Conservation (phyloP, 2,329 filamentous ascomycete species). For the Chaetomiaceae sp. region DNA sequence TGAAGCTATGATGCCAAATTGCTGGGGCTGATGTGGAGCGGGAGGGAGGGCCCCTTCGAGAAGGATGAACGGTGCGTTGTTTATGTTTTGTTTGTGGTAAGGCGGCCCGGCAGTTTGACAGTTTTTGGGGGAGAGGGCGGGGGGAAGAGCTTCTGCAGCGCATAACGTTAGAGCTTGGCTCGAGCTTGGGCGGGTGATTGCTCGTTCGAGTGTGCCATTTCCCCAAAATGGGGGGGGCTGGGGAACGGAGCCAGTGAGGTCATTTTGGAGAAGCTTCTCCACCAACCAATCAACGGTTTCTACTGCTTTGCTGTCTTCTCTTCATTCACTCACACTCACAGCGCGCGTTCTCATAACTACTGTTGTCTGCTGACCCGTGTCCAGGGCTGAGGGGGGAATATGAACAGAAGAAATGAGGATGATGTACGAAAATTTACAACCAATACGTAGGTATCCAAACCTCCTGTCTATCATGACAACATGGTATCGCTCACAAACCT, state of each 20-base stretch:
- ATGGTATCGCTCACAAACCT: slow-evolving; percentile 51
- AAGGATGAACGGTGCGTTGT: slow-evolving; percentile 30
- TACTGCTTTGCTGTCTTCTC: too few species aligned
- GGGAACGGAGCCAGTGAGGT: slow-evolving; percentile 15
- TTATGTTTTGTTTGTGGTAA: slow-evolving; percentile 32
- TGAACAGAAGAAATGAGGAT: too few species aligned
- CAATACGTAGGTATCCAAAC: neutral
- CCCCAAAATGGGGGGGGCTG: slow-evolving; percentile 18
- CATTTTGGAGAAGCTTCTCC: neutral
- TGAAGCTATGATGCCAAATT: slow-evolving; percentile 9
- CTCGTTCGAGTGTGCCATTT: neutral
- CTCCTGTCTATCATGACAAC: slow-evolving; percentile 7
- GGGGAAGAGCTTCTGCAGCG: too few species aligned
- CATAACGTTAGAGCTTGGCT: too few species aligned
- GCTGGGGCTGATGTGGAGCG: slow-evolving; percentile 7
- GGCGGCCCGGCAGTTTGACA: slow-evolving; percentile 1
- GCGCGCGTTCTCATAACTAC: too few species aligned
- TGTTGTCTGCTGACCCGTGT: too few species aligned
- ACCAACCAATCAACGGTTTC: slow-evolving; percentile 11
- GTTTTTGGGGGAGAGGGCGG: neutral
- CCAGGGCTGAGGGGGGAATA: too few species aligned
- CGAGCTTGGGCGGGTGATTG: slow-evolving; percentile 2
- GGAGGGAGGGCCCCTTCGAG: slow-evolving; percentile 6
- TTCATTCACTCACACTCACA: too few species aligned
- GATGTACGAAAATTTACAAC: too few species aligned